phyloP scores from a whole-genome alignment of 2,329 filamentous ascomycete species.

The Diaporthe sp. region DNA sequence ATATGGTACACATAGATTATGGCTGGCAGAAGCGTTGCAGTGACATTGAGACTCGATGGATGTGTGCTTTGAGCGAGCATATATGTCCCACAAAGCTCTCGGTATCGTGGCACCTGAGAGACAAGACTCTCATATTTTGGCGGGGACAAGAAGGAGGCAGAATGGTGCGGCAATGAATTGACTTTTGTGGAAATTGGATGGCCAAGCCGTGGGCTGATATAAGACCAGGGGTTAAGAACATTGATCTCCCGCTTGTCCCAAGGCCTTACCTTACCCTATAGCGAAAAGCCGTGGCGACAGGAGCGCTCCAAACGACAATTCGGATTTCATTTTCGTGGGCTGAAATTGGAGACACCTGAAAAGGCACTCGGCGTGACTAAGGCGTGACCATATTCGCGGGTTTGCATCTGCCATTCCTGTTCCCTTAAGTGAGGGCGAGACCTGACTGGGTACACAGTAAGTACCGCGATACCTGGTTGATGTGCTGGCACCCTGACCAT shows the following conservation, averaged over 20 bases:
- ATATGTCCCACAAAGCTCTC: background rate
- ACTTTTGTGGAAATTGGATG: constrained; percentile 12
- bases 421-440: background rate
- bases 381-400: background rate
- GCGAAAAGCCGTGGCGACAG: background rate
- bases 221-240: background rate
- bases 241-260: constrained; percentile 4
- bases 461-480: background rate
- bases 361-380: background rate
- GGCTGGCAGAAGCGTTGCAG: background rate
- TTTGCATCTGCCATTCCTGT: background rate
- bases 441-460: too few relatives aligned
- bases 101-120: background rate
- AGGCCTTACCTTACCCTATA: background rate
- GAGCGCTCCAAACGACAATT: background rate
- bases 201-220: constrained; percentile 3
- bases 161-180: constrained; percentile 8
- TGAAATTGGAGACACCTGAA: background rate
- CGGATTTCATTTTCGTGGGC: background rate
- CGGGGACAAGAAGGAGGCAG: background rate
- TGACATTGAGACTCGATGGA: background rate
- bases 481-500: background rate
- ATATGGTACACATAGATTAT: too few relatives aligned
- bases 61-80: background rate
- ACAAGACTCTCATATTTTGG: background rate